Percentiles rank a stretch among this genome's conserved stretches.
phyloP scores from a whole-genome alignment of 2,329 filamentous ascomycete species.

The Aspergillus udagawae region DNA sequence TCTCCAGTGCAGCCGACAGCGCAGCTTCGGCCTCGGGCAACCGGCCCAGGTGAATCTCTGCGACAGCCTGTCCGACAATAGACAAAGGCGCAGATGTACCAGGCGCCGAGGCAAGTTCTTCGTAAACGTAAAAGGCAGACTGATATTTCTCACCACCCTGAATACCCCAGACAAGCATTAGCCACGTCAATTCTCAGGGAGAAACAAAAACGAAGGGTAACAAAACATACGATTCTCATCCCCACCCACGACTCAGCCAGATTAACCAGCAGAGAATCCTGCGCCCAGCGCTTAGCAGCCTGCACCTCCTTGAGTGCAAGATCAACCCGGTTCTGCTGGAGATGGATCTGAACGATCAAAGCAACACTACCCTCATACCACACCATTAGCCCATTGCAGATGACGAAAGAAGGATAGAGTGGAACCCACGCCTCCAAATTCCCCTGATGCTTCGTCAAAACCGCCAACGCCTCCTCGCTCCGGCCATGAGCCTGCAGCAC shows the following conservation, averaged over 20 bases:
- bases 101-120: constrained; percentile 86
- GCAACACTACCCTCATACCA: constrained; percentile 56
- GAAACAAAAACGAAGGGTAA: background rate
- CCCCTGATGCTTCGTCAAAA: constrained; percentile 79
- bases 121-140: constrained; percentile 94
- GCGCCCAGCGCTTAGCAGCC: constrained; percentile 85
- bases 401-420: background rate
- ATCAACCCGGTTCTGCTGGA: constrained; percentile 86
- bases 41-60: constrained; percentile 85
- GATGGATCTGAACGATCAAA: constrained; percentile 85
- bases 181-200: background rate
- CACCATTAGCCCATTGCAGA: constrained; percentile 8
- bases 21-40: constrained; percentile 85
- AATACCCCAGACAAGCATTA: background rate
- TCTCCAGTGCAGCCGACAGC: constrained; percentile 71
- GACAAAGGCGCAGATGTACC: constrained; percentile 71
- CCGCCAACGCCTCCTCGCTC: constrained; percentile 76
- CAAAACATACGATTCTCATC: constrained; percentile 66
- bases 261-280: constrained; percentile 91
- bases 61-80: constrained; percentile 82
- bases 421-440: constrained; percentile 68
- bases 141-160: constrained; percentile 95
- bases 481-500: constrained; percentile 75
- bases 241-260: constrained; percentile 94
- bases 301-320: constrained; percentile 85